Percentiles rank a stretch among this genome's conserved stretches.
Evolutionary conservation across 495 filamentous ascomycete genomes (phyloP).

Genomic region (Tuber aestivum): DNA sequence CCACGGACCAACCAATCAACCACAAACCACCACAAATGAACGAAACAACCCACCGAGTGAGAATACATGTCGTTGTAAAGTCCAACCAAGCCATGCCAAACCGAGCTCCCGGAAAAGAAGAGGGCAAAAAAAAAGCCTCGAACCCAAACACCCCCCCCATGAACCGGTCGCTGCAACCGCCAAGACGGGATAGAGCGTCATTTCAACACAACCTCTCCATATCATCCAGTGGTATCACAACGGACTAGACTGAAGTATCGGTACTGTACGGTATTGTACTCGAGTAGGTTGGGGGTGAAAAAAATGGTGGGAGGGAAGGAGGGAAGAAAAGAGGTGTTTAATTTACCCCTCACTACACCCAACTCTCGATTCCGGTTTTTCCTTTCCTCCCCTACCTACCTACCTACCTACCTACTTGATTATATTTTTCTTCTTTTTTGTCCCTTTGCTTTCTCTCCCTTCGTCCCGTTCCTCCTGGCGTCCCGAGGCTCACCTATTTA

Average conservation of each 20-base stretch:
- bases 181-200: not conserved
- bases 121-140: not conserved
- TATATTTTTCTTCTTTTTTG: not conserved
- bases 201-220: not conserved
- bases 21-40: not conserved
- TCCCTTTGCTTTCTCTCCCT: not conserved
- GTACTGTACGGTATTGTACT: no score
- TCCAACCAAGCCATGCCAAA: not conserved
- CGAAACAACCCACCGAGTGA: not conserved
- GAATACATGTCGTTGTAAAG: not conserved
- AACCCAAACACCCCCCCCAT: not conserved
- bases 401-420: not conserved
- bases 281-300: not conserved
- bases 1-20: not conserved
- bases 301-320: not conserved
- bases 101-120: not conserved
- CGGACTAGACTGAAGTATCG: not conserved
- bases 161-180: not conserved
- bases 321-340: not conserved
- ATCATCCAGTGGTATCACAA: not conserved
- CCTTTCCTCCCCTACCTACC: not conserved
- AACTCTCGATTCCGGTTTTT: constrained; percentile 1
- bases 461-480: not conserved
- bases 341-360: constrained; percentile 2
- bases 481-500: not conserved